Evolutionary conservation across 306 rosid species (phyloP), one percentile per base, ranked within the genome.

Genomic region (Fragaria ananassa): DNA sequence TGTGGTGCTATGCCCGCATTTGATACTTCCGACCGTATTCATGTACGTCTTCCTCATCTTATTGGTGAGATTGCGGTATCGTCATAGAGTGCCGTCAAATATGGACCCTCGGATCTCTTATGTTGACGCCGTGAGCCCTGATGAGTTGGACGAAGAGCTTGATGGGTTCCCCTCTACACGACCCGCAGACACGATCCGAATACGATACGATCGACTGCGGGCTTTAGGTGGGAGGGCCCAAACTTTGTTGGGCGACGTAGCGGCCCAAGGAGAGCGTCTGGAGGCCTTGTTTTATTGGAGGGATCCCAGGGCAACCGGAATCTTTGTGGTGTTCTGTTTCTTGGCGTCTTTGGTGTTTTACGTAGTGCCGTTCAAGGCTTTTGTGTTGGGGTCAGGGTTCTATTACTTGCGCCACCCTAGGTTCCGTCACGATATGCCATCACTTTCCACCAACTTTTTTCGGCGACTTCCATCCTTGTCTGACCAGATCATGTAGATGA

Each of bases 221-320:
- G 88, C 93, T 3, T 53, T 94, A 2, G 96, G 92, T 0, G 98
- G 98, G 10, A 73, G 97, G 84, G 98, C 95, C 44, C 98, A 92
- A 35, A 84, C 82, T 0, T 42, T 92, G 14, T 50, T 94, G 9
- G 98, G 93, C 34, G 98, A 92, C 82, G 82, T 94, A 84, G 97
- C 98, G 1, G 89, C 98, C 0, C 97, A 92, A 65, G 97, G 98
- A 23, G 98, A 94, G 89, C 80, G 97, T 2, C 53, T 94, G 79
- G 96, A 90, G 35, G 98, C 96, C 8, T 39, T 94, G 70, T 90
- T 85, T 25, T 83, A 74, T 49, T 90, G 97, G 98, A 79, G 89
- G 79, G 97, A 94, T 58, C 96, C 97, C 3, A 81, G 98, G 12
- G 98, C 96, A 3, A 92, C 97, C 0, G 97, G 91, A 29, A 87